A percentile compares a stretch with the other conserved stretches of the same genome.
Conservation (phyloP, 2,329 filamentous ascomycete species). For the Achaetomium macrosporum region DNA sequence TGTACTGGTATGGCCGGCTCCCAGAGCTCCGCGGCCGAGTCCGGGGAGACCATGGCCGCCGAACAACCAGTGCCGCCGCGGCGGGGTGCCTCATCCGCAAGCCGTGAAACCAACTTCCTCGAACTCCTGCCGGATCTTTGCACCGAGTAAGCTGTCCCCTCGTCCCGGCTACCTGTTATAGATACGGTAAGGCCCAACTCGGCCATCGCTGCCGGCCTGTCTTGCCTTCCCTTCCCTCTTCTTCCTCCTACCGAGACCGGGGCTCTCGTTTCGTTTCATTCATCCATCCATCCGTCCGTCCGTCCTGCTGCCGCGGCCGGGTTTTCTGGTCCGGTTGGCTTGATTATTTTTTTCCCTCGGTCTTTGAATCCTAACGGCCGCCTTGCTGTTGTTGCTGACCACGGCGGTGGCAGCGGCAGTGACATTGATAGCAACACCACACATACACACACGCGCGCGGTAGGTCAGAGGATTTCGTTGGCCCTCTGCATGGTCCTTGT, state of each 20-base stretch:
- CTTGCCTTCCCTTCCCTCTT: no score
- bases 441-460: no score
- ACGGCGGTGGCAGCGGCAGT: no score
- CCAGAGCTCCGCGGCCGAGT: background rate
- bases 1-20: background rate
- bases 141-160: conserved; percentile 3
- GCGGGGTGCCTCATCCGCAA: background rate
- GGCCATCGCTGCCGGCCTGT: background rate
- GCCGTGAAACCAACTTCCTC: conserved; percentile 10
- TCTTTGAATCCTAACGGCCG: background rate
- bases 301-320: no score
- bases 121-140: background rate
- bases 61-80: background rate
- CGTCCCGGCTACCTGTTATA: conserved; percentile 10
- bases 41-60: background rate
- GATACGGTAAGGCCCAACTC: background rate
- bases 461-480: conserved; percentile 22
- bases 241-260: background rate
- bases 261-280: conserved; percentile 3
- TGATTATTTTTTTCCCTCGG: background rate
- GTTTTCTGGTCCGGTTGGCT: background rate
- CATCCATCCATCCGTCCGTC: no score
- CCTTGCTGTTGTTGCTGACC: background rate
- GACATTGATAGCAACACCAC: no score
- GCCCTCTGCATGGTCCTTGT: conserved; percentile 22